Evolutionary conservation across 202 grass and related monocot species (phyloP), one percentile per base, ranked within the genome.

Genomic region (Zoysia matrella): DNA sequence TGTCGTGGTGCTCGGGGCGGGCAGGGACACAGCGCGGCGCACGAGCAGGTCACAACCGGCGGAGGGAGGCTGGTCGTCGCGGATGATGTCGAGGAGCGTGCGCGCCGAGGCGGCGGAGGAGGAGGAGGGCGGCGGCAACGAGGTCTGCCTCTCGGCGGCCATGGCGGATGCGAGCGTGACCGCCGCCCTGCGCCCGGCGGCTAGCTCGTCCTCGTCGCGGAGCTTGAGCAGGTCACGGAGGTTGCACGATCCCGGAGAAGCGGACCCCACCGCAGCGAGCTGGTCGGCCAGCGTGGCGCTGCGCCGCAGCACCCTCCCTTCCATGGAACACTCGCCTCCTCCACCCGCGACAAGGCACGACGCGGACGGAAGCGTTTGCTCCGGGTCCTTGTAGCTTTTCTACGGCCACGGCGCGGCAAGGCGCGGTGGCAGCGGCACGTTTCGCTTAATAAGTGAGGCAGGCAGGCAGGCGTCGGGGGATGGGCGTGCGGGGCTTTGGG

Each of bases 161-260:
- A 85, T 83, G 70, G 90, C 82, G 2, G 81, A 87, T 0, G 80
- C 81, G n/a, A 90, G 86, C 83, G 81, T 93, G 49, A 86, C 84
- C 0, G 65, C 74, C 4, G 39, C 54, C 11, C 66, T 22, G 7
- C 73, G 83, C 1, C 80, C 83, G 3, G 73, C 76, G 16, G 67
- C 78, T n/a, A 69, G 87, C 71, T 88, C 93, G 40, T 89, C 88
- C 68, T 88, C 86, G 83, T 93, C 93, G 43, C 90, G 86, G 72
- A 82, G 88, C 84, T 88, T 91, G 84, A 96, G 93, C 4, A 96
- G 90, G 88, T 96, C 93, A 4, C 93, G 88, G 49, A 96, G 93
- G 86, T 93, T 96, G 76, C 69, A 91, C 1, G 93, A 81, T 5
- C 68, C 82, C 0, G 86, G 60, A 2, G 67, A 11, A 3, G 69